These are phyloP conservation scores for Cenchrus americanus DNA, from an alignment of 176 grass and related monocot species.

Conservation along the genomic window DNA sequence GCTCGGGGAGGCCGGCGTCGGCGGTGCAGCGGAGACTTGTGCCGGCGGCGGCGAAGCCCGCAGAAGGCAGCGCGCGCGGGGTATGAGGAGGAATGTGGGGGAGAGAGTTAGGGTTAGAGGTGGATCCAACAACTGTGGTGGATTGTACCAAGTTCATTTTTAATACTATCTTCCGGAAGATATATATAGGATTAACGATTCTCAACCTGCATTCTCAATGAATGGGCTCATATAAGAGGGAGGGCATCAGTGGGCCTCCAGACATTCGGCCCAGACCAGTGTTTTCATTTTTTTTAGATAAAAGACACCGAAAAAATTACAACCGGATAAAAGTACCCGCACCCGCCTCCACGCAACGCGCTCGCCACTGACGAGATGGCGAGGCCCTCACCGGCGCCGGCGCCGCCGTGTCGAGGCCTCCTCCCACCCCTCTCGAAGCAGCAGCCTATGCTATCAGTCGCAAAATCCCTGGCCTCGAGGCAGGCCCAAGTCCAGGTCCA, in stretches of 20 bases:
- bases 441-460: background rate
- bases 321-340: slow-evolving; percentile 39
- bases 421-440: slow-evolving; percentile 35
- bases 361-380: slow-evolving; percentile 29
- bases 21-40: too few species aligned
- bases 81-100: too few species aligned
- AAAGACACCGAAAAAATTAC: background rate
- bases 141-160: too few species aligned
- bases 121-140: too few species aligned
- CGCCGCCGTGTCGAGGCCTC: slow-evolving; percentile 20
- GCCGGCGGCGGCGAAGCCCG: too few species aligned
- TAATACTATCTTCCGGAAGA: too few species aligned
- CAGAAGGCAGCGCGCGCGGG: too few species aligned
- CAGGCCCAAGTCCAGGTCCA: background rate
- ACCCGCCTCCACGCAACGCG: background rate
- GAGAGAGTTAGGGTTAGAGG: too few species aligned
- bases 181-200: too few species aligned
- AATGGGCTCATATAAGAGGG: slow-evolving; percentile 1
- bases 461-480: background rate
- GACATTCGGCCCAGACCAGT: slow-evolving; percentile 30
- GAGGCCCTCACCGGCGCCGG: slow-evolving; percentile 17
- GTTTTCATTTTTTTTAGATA: background rate
- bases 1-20: too few species aligned
- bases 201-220: background rate
- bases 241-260: background rate